These are phyloP conservation scores for Chlorophyllum brunneum DNA, from an alignment of 768 basidiomycete species.

Conservation along the genomic window DNA sequence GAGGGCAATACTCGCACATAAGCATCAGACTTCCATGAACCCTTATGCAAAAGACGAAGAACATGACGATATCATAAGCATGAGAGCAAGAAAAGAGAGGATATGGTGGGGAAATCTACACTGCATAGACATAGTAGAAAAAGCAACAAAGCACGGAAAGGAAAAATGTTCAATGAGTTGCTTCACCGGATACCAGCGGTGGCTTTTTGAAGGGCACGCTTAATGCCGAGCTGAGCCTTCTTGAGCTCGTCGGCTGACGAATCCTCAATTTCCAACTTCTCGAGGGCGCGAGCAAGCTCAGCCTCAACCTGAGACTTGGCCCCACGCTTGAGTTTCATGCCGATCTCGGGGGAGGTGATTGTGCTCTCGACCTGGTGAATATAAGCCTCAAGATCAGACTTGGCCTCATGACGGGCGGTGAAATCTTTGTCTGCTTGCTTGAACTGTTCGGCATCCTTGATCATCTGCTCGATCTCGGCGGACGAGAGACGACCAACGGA, in stretches of 20 bases:
- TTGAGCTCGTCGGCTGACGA: slow-evolving; percentile 91
- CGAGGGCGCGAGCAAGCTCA: slow-evolving; percentile 96
- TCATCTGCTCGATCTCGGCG: slow-evolving; percentile 99
- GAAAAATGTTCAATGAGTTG: slow-evolving; percentile 13
- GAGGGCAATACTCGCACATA: neutral
- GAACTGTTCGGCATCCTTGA: slow-evolving; percentile 98
- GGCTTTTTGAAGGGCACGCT: slow-evolving; percentile 97
- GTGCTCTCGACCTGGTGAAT: slow-evolving; percentile 95
- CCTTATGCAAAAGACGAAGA: slow-evolving; percentile 21
- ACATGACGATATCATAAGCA: slow-evolving; percentile 24
- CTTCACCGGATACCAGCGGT: slow-evolving; percentile 82
- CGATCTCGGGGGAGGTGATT: slow-evolving; percentile 94
- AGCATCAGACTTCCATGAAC: slow-evolving; percentile 9
- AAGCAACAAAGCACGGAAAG: neutral
- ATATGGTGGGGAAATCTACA: slow-evolving; percentile 15
- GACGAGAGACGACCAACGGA: slow-evolving; percentile 97
- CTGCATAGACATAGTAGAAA: slow-evolving; percentile 20
- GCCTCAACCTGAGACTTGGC: slow-evolving; percentile 93
- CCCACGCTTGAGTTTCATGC: slow-evolving; percentile 98
- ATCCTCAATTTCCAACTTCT: slow-evolving; percentile 98
- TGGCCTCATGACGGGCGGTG: slow-evolving; percentile 96
- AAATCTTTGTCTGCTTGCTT: slow-evolving; percentile 97
- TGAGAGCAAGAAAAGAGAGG: slow-evolving; percentile 19
- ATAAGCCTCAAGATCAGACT: slow-evolving; percentile 97
- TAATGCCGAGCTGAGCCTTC: slow-evolving; percentile 93